Evolutionary conservation across 352 stramenopile genomes (phyloP).

Genomic region (Thalassiosira delicatula): DNA sequence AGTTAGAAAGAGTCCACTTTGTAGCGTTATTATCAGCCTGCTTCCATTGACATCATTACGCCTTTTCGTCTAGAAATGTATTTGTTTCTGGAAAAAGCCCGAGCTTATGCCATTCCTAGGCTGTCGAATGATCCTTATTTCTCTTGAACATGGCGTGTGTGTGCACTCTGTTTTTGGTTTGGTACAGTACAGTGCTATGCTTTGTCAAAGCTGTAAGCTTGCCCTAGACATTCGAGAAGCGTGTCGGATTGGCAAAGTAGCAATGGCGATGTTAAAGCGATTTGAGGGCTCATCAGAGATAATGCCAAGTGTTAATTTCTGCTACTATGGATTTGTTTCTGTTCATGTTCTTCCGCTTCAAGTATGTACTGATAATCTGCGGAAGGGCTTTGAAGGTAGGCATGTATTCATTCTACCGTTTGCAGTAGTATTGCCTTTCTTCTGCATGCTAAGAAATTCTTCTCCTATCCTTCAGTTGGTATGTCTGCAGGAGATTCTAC

Average conservation of each 20-base stretch:
- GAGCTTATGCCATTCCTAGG: conserved; percentile 14
- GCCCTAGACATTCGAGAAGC: conserved; percentile 19
- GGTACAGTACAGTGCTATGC: conserved; percentile 22
- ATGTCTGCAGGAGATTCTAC: conserved; percentile 6
- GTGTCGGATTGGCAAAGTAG: conserved; percentile 30
- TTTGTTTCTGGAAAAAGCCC: conserved; percentile 1
- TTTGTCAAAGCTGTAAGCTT: conserved; percentile 22
- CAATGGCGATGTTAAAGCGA: conserved; percentile 25
- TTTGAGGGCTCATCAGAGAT: conserved; percentile 24
- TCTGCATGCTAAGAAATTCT: not conserved
- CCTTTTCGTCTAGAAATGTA: not conserved
- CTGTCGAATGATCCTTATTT: conserved; percentile 31
- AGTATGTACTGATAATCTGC: conserved; percentile 22
- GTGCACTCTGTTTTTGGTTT: conserved; percentile 40
- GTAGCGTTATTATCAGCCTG: not conserved
- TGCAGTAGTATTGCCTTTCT: not conserved
- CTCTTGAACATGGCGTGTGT: conserved; percentile 41
- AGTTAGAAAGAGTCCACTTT: not conserved
- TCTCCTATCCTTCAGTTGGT: not conserved
- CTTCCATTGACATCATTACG: not conserved
- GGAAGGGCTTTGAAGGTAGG: conserved; percentile 25
- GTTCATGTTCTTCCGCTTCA: conserved; percentile 40
- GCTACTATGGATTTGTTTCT: conserved; percentile 35
- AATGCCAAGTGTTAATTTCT: conserved; percentile 35
- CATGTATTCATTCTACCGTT: not conserved